Conservation (phyloP, 768 basidiomycete species). For the Lentinus brumalis region DNA sequence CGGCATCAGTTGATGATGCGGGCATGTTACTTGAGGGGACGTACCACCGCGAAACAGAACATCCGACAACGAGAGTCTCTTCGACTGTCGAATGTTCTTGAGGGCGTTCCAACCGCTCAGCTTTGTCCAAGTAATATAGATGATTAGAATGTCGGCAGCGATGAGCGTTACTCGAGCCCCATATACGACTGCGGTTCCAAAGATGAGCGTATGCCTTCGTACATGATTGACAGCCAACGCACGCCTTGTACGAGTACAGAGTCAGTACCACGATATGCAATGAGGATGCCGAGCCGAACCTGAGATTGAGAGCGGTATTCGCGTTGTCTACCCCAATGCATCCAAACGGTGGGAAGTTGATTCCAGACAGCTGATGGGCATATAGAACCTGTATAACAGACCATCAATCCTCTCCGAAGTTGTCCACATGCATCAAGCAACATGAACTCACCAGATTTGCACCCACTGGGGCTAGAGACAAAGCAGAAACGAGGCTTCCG, state of each 20-base stretch:
- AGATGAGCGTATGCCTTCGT: too few species aligned
- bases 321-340: too few species aligned
- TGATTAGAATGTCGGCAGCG: neutral
- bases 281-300: too few species aligned
- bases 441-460: neutral
- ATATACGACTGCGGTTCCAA: neutral
- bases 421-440: neutral
- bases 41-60: neutral
- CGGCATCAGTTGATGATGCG: neutral
- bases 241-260: too few species aligned
- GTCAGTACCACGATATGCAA: too few species aligned
- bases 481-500: neutral
- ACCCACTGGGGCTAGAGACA: neutral
- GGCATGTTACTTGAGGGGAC: neutral
- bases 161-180: neutral
- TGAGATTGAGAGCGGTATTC: too few species aligned
- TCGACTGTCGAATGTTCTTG: neutral
- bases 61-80: neutral
- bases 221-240: too few species aligned
- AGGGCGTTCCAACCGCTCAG: neutral
- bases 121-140: neutral
- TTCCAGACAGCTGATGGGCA: too few species aligned
- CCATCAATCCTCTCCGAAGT: too few species aligned
- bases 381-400: too few species aligned
- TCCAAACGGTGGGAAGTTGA: too few species aligned